These are phyloP conservation scores for Candida silvicultrix DNA, from an alignment of 805 yeast genomes.

Conservation along the genomic window DNA sequence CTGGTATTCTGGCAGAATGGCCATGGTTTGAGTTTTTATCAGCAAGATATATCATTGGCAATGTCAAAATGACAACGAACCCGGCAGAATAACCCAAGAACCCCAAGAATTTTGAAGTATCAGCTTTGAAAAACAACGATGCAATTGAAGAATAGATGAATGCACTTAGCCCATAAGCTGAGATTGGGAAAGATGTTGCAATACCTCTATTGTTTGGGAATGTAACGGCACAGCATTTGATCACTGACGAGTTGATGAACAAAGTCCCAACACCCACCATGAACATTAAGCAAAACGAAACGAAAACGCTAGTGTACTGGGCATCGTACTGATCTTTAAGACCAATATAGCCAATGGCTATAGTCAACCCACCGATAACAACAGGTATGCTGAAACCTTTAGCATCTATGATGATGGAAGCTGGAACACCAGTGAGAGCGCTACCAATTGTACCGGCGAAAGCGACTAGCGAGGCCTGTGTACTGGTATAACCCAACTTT, in stretches of 20 bases:
- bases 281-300: conserved; percentile 42
- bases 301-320: conserved; percentile 29
- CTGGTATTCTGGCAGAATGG: background rate
- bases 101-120: conserved; percentile 48
- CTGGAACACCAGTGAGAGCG: conserved; percentile 59
- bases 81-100: conserved; percentile 38
- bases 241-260: conserved; percentile 52
- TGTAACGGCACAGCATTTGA: conserved; percentile 67
- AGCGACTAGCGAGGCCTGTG: conserved; percentile 59
- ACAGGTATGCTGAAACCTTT: conserved; percentile 52
- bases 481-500: conserved; percentile 49
- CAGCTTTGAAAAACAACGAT: conserved; percentile 45
- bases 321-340: conserved; percentile 44
- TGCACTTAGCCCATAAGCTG: conserved; percentile 72
- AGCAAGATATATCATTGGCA: conserved; percentile 35
- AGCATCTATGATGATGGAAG: conserved; percentile 59
- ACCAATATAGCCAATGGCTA: conserved; percentile 50
- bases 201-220: conserved; percentile 65
- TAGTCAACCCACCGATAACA: conserved; percentile 40
- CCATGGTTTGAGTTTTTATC: conserved; percentile 10
- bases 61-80: conserved; percentile 34
- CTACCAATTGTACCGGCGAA: conserved; percentile 62
- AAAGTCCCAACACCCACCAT: conserved; percentile 68
- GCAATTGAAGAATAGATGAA: conserved; percentile 56
- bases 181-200: conserved; percentile 70